phyloP scores from a whole-genome alignment of 495 filamentous ascomycete genomes.

The Penicillium canescens region DNA sequence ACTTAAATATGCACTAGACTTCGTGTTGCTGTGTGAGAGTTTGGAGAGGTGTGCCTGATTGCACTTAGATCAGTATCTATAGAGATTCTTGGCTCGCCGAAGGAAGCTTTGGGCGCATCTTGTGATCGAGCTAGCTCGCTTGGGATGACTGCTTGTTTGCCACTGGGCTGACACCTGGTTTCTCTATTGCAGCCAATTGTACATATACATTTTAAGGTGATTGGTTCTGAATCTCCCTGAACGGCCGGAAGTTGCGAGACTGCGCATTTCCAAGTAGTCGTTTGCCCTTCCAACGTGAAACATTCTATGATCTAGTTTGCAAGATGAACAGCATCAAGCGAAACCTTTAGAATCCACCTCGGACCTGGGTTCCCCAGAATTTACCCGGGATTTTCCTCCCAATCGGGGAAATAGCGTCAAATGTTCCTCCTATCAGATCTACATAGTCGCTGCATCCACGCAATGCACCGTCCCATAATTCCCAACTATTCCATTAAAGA shows the following conservation, averaged over 20 bases:
- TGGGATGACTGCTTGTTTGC: background rate
- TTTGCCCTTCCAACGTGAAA: background rate
- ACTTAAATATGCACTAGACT: conserved; percentile 9
- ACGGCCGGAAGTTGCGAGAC: background rate
- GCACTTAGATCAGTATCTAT: conserved; percentile 10
- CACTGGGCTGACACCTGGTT: background rate
- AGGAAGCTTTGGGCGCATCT: background rate
- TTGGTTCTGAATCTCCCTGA: conserved; percentile 3
- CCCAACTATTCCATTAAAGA: conserved; percentile 10
- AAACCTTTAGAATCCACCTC: background rate
- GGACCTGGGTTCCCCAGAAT: background rate
- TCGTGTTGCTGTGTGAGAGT: background rate
- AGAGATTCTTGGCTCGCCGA: conserved; percentile 1
- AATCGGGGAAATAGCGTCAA: conserved; percentile 29
- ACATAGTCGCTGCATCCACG: background rate
- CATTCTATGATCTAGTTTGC: too few species aligned
- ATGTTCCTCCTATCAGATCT: conserved; percentile 39
- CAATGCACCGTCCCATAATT: conserved; percentile 9
- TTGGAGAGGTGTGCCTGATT: background rate
- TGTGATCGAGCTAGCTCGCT: background rate
- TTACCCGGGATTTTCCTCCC: conserved; percentile 35
- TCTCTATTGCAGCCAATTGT: conserved; percentile 19
- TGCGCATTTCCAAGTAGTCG: background rate
- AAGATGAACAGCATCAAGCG: too few species aligned
- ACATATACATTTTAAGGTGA: conserved; percentile 26